Base-by-base conservation (phyloP, 2,329 filamentous ascomycete genomes). In the Mycocentrospora acerina region DNA sequence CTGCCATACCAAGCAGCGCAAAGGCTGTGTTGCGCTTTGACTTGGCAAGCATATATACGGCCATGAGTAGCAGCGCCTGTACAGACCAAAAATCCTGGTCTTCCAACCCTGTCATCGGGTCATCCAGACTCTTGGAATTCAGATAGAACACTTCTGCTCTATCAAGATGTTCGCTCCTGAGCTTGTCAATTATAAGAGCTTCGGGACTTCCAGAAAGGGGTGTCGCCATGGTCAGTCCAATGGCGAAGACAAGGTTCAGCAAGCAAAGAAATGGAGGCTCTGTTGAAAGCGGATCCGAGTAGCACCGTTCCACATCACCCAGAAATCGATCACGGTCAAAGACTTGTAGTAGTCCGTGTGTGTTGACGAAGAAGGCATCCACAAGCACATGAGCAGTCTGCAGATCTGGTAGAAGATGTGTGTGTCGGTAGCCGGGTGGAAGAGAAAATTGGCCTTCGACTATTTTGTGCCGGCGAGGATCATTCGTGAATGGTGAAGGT, bases 1-100 rank as follows among this genome's bases (percentile, higher is more conserved):
- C 77, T 15, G 83, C 83, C 62, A 62, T 66, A 76, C 82, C 81
- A 32, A 79, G 72, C 42, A 83, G 80, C 12, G 75, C 73, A 62
- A 82, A 83, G 0, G 83, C 79, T 4, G 79, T 76, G 48, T 85
- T 85, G 12, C 80, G 71, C 59, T 78, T 82, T 1, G 80, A 81
- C 11, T 80, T 73, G 2, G 76, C 72, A 12, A 86, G 64, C 75
- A 78, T 80, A 53, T 84, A 86, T 2, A 84, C 62, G 0, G 81
- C 74, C 77, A 85, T 84, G 24, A 86, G 64, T 1, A 79, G 65
- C 29, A 85, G 66, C 2, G 80, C 80, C 54, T 85, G 81, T 31
- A 86, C 74, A 10, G 79, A 80, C 78, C 81, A 83, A 41, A 85
- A 77, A 38, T 82, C 77, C 15, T 76, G 78, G 51, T 83, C 78